A percentile compares a stretch with the other conserved stretches of the same genome.
These are phyloP conservation scores for Termitomyces sp. DNA, from an alignment of 768 basidiomycete species.

Conservation along the genomic window DNA sequence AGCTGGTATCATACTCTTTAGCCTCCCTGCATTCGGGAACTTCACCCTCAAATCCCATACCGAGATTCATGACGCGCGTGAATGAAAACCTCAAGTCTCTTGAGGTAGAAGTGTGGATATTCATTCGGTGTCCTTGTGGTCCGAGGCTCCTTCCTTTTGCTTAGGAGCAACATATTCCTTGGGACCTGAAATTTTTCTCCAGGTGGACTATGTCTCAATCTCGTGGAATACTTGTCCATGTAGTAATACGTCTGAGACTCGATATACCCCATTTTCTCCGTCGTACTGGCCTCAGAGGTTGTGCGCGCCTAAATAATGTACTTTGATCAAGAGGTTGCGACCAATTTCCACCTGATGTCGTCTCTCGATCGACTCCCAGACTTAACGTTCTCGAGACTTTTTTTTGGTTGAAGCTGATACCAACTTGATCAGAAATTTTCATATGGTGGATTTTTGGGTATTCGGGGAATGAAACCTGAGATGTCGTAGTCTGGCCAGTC, in stretches of 20 bases:
- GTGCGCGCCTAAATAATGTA: constrained; percentile 36
- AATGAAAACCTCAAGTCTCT: constrained; percentile 31
- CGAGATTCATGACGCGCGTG: constrained; percentile 11
- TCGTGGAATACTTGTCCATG: constrained; percentile 32
- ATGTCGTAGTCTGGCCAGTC: neutral
- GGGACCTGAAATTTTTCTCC: constrained; percentile 37
- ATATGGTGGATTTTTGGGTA: constrained; percentile 52
- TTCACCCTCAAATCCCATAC: constrained; percentile 31
- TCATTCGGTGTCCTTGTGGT: constrained; percentile 26
- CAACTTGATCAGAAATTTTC: constrained; percentile 41
- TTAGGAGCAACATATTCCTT: constrained; percentile 25
- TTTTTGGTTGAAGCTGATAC: constrained; percentile 39
- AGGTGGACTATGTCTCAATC: constrained; percentile 37
- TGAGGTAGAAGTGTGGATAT: constrained; percentile 30
- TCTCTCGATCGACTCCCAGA: constrained; percentile 35
- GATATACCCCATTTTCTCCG: constrained; percentile 30
- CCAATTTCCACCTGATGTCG: constrained; percentile 35
- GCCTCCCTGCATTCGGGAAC: constrained; percentile 36
- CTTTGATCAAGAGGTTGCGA: constrained; percentile 28
- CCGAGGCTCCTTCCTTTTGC: constrained; percentile 22
- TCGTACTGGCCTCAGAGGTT: constrained; percentile 39
- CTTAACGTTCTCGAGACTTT: constrained; percentile 34
- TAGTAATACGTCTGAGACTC: constrained; percentile 22
- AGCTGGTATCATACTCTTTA: constrained; percentile 28
- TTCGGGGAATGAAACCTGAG: neutral